A percentile compares a stretch with the other conserved stretches of the same genome.
phyloP scores from a whole-genome alignment of 2,329 filamentous ascomycete genomes.

The Venturia asperata region DNA sequence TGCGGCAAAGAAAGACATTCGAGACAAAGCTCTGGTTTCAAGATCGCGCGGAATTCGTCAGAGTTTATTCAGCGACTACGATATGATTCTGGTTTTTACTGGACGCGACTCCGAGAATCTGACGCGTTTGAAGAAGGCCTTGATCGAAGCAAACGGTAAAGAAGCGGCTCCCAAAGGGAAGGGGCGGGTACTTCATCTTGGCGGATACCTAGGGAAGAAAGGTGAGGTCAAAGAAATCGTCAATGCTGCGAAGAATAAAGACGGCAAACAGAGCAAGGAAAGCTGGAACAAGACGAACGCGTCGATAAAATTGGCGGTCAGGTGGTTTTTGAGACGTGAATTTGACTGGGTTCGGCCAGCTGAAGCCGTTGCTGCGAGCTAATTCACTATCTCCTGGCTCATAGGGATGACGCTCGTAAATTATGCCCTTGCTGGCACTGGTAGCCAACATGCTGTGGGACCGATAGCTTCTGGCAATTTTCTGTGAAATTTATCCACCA shows the following conservation, averaged over 20 bases:
- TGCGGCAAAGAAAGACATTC: constrained; percentile 10
- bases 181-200: constrained; percentile 6
- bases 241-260: constrained; percentile 7
- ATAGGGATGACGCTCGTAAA: not conserved
- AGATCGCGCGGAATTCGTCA: constrained; percentile 8
- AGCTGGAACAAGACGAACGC: constrained; percentile 15
- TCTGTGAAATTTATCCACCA: too few relatives aligned
- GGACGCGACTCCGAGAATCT: constrained; percentile 2
- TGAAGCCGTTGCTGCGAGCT: not conserved
- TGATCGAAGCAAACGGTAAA: not conserved
- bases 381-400: not conserved
- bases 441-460: too few relatives aligned
- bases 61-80: constrained; percentile 14
- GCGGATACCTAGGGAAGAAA: constrained; percentile 6
- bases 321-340: constrained; percentile 10
- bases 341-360: constrained; percentile 7
- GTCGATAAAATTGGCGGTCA: constrained; percentile 13
- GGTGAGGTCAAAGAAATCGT: not conserved
- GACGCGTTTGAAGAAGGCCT: constrained; percentile 6
- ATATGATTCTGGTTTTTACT: constrained; percentile 16
- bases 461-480: too few relatives aligned
- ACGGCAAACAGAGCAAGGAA: constrained; percentile 15
- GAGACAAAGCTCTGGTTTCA: not conserved
- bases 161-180: constrained; percentile 6
- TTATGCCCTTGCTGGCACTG: not conserved